phyloP scores from a whole-genome alignment of 768 basidiomycete genomes.

The Cyathus striatus region DNA sequence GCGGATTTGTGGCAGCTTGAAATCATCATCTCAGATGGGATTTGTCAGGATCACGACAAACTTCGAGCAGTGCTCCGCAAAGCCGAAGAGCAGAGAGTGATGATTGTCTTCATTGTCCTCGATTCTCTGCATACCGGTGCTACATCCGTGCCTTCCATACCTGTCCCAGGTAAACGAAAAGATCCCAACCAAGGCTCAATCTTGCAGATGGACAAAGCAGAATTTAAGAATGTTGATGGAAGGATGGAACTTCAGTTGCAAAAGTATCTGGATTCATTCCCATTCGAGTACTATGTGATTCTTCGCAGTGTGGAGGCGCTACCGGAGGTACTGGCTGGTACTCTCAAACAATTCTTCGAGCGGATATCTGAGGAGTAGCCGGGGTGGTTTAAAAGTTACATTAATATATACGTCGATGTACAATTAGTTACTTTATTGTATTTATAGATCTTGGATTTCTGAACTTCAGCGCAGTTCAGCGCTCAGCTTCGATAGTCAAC shows the following conservation, averaged over 20 bases:
- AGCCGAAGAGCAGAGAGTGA: constrained; percentile 85
- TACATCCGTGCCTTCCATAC: constrained; percentile 9
- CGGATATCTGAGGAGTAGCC: constrained; percentile 66
- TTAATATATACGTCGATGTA: no score
- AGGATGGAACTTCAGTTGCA: constrained; percentile 83
- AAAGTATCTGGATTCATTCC: constrained; percentile 93
- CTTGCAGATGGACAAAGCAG: constrained; percentile 87
- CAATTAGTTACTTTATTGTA: no score
- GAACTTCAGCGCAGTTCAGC: no score
- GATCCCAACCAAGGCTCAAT: constrained; percentile 64
- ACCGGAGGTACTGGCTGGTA: constrained; percentile 84
- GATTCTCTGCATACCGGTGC: constrained; percentile 68
- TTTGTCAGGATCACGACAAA: constrained; percentile 92
- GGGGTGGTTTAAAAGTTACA: no score
- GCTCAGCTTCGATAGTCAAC: no score
- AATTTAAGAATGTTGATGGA: constrained; percentile 78
- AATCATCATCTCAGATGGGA: constrained; percentile 98
- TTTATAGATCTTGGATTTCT: no score
- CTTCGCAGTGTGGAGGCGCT: constrained; percentile 85
- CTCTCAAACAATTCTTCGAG: constrained; percentile 90
- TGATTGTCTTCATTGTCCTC: constrained; percentile 95
- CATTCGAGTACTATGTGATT: constrained; percentile 97
- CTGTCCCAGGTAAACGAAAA: no score
- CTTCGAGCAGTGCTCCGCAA: constrained; percentile 75
- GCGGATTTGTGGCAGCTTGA: constrained; percentile 95